phyloP scores from a whole-genome alignment of 2,329 filamentous ascomycete species.

The Penicillium corylophilum region DNA sequence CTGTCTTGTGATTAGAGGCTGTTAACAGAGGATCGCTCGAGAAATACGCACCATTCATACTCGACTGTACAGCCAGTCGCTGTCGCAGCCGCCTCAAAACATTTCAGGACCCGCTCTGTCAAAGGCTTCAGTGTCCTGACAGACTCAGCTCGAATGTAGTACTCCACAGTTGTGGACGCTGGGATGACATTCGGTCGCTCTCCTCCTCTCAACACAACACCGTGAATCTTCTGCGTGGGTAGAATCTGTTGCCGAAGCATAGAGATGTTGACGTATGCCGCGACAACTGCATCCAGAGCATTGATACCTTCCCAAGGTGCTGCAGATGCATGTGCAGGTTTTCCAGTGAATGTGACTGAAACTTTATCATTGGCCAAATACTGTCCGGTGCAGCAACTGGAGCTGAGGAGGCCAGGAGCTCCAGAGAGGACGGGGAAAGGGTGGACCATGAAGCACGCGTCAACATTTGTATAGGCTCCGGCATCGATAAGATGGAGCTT shows the following conservation, averaged over 20 bases:
- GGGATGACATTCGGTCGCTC: slow-evolving; percentile 57
- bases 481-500: slow-evolving; percentile 38
- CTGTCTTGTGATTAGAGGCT: slow-evolving; percentile 8
- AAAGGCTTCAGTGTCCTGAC: slow-evolving; percentile 37
- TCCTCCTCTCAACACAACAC: slow-evolving; percentile 55
- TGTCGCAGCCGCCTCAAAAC: slow-evolving; percentile 33
- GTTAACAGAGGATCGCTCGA: background rate
- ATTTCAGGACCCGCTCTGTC: slow-evolving; percentile 28
- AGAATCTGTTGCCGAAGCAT: slow-evolving; percentile 56
- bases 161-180: slow-evolving; percentile 47
- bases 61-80: slow-evolving; percentile 34
- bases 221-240: slow-evolving; percentile 51
- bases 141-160: slow-evolving; percentile 45
- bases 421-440: slow-evolving; percentile 15
- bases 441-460: slow-evolving; percentile 40
- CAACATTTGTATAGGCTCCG: slow-evolving; percentile 36
- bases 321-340: slow-evolving; percentile 56
- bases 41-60: slow-evolving; percentile 24
- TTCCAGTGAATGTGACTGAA: slow-evolving; percentile 46
- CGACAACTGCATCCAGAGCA: slow-evolving; percentile 57
- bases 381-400: slow-evolving; percentile 7
- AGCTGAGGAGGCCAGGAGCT: slow-evolving; percentile 3
- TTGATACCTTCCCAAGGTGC: slow-evolving; percentile 59
- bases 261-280: slow-evolving; percentile 45
- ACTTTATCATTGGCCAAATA: slow-evolving; percentile 33